Conservation (phyloP, 192 early-diverging fungal species). For the Entomortierella chlamydospora region DNA sequence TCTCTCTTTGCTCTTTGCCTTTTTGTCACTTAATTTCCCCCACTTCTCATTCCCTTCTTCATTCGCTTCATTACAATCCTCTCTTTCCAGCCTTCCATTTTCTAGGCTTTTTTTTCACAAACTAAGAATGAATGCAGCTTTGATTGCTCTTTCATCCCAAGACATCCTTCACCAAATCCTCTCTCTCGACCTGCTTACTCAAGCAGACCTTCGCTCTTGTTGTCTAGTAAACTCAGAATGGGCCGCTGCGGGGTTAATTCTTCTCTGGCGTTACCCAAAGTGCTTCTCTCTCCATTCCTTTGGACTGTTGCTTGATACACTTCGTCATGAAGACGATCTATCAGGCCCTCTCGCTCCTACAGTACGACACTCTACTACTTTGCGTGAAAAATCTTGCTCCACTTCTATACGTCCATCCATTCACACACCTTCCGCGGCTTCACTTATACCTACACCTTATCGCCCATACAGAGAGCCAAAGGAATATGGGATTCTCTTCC, state of each 20-base stretch:
- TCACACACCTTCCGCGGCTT: not conserved
- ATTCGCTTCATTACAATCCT: not conserved
- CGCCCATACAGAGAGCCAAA: conserved; percentile 14
- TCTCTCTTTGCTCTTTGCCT: no score
- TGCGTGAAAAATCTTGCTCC: not conserved
- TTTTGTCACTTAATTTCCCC: not conserved
- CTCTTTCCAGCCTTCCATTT: not conserved
- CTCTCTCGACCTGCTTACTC: conserved; percentile 15
- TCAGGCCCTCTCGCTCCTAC: conserved; percentile 10
- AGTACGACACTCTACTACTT: conserved; percentile 13
- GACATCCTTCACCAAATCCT: conserved; percentile 50
- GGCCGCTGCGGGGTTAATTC: conserved; percentile 34
- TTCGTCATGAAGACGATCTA: conserved; percentile 38
- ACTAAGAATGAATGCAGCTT: conserved; percentile 19
- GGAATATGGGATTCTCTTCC: conserved; percentile 50
- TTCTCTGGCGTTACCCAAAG: conserved; percentile 34
- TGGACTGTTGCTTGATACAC: conserved; percentile 36
- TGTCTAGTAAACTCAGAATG: conserved; percentile 52
- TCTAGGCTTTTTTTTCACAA: no score
- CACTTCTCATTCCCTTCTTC: not conserved
- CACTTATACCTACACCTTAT: conserved; percentile 29
- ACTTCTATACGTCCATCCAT: not conserved
- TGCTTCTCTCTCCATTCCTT: conserved; percentile 30
- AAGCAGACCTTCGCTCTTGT: conserved; percentile 28
- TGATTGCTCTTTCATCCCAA: conserved; percentile 28